Percentiles rank a stretch among this genome's conserved stretches.
Evolutionary conservation across 306 rosid genomes (phyloP).

Genomic region (Delonix regia): DNA sequence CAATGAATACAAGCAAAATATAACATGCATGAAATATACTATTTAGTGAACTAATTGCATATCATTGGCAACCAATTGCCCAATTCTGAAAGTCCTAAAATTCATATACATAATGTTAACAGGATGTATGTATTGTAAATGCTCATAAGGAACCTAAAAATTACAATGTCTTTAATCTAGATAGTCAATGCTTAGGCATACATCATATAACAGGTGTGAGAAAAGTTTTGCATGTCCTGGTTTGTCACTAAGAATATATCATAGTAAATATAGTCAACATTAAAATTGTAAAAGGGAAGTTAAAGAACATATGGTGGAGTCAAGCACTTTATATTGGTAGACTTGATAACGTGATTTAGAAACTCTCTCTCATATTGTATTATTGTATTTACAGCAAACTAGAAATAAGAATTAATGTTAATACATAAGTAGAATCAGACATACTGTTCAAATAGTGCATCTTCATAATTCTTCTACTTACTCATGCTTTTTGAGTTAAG

Average conservation of each 20-base stretch:
- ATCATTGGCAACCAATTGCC: not conserved
- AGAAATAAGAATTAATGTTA: slow-evolving; percentile 30
- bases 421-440: slow-evolving; percentile 17
- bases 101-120: no score
- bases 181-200: not conserved
- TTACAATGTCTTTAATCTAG: not conserved
- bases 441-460: slow-evolving; percentile 17
- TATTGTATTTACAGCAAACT: slow-evolving; percentile 85
- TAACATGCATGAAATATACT: slow-evolving; percentile 4
- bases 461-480: no score
- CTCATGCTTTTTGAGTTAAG: no score
- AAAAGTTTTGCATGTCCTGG: slow-evolving; percentile 7
- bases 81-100: not conserved
- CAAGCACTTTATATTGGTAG: no score
- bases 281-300: slow-evolving; percentile 14
- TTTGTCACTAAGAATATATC: not conserved
- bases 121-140: not conserved
- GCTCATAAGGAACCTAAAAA: not conserved
- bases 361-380: slow-evolving; percentile 79
- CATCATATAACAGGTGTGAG: not conserved
- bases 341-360: slow-evolving; percentile 70
- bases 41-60: not conserved
- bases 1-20: not conserved
- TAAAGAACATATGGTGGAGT: no score
- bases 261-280: not conserved